Evolutionary conservation across 768 basidiomycete genomes (phyloP).

Genomic region (Gymnopilus junonius): DNA sequence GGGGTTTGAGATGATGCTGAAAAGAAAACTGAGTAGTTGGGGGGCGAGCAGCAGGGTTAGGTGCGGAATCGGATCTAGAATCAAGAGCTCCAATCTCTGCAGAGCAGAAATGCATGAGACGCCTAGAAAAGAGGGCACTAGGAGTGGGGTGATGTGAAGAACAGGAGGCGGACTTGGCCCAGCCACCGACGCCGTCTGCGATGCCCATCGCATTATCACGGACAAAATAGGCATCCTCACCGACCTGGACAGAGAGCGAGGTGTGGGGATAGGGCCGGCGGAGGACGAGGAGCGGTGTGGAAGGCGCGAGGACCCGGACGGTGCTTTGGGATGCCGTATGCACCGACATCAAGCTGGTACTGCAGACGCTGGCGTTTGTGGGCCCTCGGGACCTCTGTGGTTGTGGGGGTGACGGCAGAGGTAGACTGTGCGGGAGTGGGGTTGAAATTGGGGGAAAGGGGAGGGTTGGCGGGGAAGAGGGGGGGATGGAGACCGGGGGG

Average conservation of each 20-base stretch:
- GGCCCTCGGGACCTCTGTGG: constrained; percentile 27
- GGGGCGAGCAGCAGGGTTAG: constrained; percentile 13
- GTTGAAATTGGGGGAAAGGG: constrained; percentile 30
- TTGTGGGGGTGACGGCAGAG: constrained; percentile 27
- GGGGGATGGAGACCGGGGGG: constrained; percentile 21
- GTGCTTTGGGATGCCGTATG: constrained; percentile 84
- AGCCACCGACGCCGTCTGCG: constrained; percentile 95
- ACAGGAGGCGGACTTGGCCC: constrained; percentile 51
- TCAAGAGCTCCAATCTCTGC: constrained; percentile 50
- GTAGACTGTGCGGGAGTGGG: constrained; percentile 32
- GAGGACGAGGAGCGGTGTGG: constrained; percentile 10
- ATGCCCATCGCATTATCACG: constrained; percentile 88
- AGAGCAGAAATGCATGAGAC: constrained; percentile 87
- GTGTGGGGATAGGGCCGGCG: constrained; percentile 32
- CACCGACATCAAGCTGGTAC: constrained; percentile 71
- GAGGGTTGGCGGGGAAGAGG: constrained; percentile 41
- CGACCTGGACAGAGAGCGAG: constrained; percentile 73
- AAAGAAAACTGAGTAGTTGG: constrained; percentile 29
- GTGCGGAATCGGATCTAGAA: neutral
- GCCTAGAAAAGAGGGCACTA: constrained; percentile 67
- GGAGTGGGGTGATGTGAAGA: constrained; percentile 33
- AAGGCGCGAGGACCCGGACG: constrained; percentile 24
- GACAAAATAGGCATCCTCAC: constrained; percentile 91
- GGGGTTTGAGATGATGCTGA: constrained; percentile 30
- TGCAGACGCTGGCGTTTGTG: constrained; percentile 34